A percentile compares a stretch with the other conserved stretches of the same genome.
Evolutionary conservation across 2,329 filamentous ascomycete genomes (phyloP).

Genomic region (Claviceps sp.): DNA sequence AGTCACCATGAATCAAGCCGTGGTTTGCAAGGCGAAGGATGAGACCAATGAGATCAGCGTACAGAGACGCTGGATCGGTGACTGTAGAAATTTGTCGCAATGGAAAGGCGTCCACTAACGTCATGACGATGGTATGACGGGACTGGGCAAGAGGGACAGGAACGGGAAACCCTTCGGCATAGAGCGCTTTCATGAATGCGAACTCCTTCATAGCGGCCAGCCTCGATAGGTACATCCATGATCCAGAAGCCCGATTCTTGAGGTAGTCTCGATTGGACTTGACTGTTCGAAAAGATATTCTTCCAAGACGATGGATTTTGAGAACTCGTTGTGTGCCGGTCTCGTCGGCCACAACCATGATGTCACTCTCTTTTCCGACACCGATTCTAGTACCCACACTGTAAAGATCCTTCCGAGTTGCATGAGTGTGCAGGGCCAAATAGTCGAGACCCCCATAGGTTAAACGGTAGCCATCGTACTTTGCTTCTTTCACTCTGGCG

Average conservation of each 20-base stretch:
- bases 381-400: conserved; percentile 90
- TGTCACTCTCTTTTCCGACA: conserved; percentile 95
- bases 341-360: conserved; percentile 80
- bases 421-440: conserved; percentile 83
- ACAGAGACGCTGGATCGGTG: conserved; percentile 71
- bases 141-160: conserved; percentile 81
- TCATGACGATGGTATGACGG: conserved; percentile 93
- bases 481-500: conserved; percentile 84
- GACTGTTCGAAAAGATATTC: conserved; percentile 93
- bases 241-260: conserved; percentile 61
- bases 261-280: conserved; percentile 95
- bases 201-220: conserved; percentile 89
- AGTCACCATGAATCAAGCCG: conserved; percentile 93
- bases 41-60: conserved; percentile 79
- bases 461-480: conserved; percentile 92
- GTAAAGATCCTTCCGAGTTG: conserved; percentile 68
- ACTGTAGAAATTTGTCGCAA: conserved; percentile 77
- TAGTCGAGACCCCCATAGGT: conserved; percentile 97
- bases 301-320: conserved; percentile 90
- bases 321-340: conserved; percentile 66
- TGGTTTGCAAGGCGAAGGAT: conserved; percentile 73
- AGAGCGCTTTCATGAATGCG: conserved; percentile 81
- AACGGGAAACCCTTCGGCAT: conserved; percentile 75
- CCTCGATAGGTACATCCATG: conserved; percentile 96
- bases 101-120: conserved; percentile 81